A percentile compares a stretch with the other conserved stretches of the same genome.
These are phyloP conservation scores for Russula virescens DNA, from an alignment of 768 basidiomycete genomes.

Conservation along the genomic window DNA sequence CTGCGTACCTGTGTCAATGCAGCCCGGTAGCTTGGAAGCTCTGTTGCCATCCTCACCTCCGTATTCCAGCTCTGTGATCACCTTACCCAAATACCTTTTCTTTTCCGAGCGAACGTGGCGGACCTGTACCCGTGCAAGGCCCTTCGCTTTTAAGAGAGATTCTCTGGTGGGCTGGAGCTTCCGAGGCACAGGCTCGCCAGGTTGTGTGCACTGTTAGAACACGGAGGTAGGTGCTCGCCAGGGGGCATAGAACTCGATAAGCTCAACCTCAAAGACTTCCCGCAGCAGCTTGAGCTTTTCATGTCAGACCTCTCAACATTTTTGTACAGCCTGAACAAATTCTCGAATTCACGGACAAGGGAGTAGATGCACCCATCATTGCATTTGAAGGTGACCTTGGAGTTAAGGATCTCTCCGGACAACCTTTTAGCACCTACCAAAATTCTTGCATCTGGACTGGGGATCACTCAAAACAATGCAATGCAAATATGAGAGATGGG, in stretches of 20 bases:
- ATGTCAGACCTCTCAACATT: constrained; percentile 64
- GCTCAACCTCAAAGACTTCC: constrained; percentile 62
- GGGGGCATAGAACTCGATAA: constrained; percentile 48
- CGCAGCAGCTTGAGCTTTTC: constrained; percentile 55
- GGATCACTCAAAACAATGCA: too few species aligned
- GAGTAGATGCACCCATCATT: constrained; percentile 58
- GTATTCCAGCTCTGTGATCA: constrained; percentile 66
- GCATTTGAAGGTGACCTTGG: constrained; percentile 66
- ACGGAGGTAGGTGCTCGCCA: constrained; percentile 34
- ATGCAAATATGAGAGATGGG: too few species aligned
- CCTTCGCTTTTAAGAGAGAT: constrained; percentile 38
- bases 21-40: constrained; percentile 71
- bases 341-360: constrained; percentile 72
- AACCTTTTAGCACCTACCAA: too few species aligned
- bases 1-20: constrained; percentile 74
- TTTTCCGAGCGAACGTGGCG: constrained; percentile 72
- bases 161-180: constrained; percentile 33
- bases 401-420: constrained; percentile 33
- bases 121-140: constrained; percentile 68
- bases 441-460: too few species aligned
- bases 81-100: constrained; percentile 58
- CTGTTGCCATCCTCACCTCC: constrained; percentile 70
- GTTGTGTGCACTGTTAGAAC: constrained; percentile 35
- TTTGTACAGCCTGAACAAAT: constrained; percentile 65
- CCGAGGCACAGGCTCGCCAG: constrained; percentile 34